Percentiles rank a stretch among this genome's conserved stretches.
Evolutionary conservation across 768 basidiomycete species (phyloP).

Genomic region (Daedaleopsis nitida): DNA sequence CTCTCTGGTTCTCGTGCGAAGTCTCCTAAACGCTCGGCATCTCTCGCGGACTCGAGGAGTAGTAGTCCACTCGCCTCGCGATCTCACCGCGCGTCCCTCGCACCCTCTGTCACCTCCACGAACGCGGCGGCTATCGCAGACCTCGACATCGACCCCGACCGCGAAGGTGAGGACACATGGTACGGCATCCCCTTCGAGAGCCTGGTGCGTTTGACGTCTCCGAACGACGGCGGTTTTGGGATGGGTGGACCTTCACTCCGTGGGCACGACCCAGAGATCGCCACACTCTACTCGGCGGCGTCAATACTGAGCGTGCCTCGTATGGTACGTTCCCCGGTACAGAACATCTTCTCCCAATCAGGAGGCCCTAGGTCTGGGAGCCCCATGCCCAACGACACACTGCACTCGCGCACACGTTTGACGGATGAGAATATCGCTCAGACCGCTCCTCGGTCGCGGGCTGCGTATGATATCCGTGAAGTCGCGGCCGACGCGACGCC

Average conservation of each 20-base stretch:
- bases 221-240: conserved; percentile 47
- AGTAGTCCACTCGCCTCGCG: conserved; percentile 17
- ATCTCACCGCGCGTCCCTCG: conserved; percentile 20
- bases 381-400: conserved; percentile 29
- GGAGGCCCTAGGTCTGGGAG: conserved; percentile 6
- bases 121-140: conserved; percentile 4
- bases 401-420: conserved; percentile 22
- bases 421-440: conserved; percentile 39
- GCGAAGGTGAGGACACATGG: conserved; percentile 39
- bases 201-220: conserved; percentile 67
- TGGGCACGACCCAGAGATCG: conserved; percentile 73
- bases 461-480: conserved; percentile 71
- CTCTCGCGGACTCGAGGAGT: conserved; percentile 10
- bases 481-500: conserved; percentile 77
- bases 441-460: conserved; percentile 41
- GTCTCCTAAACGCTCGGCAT: conserved; percentile 12
- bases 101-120: conserved; percentile 28
- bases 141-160: conserved; percentile 17
- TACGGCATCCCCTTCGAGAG: conserved; percentile 72
- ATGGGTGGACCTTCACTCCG: conserved; percentile 49
- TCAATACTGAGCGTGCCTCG: conserved; percentile 72
- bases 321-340: conserved; percentile 39
- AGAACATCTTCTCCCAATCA: background rate
- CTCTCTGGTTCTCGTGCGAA: conserved; percentile 11
- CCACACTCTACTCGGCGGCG: conserved; percentile 85